Base-by-base conservation (phyloP, 345 rosid species). In the Excoecaria cochinchinensis region DNA sequence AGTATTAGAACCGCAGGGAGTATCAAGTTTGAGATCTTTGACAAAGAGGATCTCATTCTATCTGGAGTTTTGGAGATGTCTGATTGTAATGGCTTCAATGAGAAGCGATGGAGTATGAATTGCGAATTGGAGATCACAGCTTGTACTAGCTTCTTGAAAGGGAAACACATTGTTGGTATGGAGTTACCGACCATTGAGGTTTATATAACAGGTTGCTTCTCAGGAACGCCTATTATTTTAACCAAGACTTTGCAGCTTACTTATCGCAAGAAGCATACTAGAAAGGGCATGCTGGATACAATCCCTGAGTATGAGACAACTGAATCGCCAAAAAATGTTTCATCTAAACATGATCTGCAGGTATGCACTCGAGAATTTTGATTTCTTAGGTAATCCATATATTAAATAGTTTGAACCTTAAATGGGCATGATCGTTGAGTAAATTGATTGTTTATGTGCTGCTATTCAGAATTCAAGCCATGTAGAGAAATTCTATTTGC, bases 41-140 rank as follows among this genome's bases (percentile, higher is more conserved):
- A 90, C 62, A 86, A 79, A 71, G 89, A 93, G 17, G 86, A 86
- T 69, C 83, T 82, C 31, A 70, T 95, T 84, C 87, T 95, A 51
- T 91, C 92, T 16, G 98, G 99, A 63, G 84, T 86, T 48, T 63
- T 95, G 82, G 94, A 91, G 84, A 82, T 83, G 87, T 89, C 87
- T 42, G 78, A 75, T 66, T 68, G 77, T 40, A 89, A 86, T 77
- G 92, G 95, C 42, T 84, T 82, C 55, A 84, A 78, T 52, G 63
- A 53, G 52, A 89, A 89, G 78, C 62, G 76, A 21, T 95, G 99
- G 99, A 85, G 67, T 67, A 89, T 95, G 94, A 85, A 85, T 48
- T 93, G 98, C 82, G 92, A 91, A 76, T 83, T 93, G 4, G 84
- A 83, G 44, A 83, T 85, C 58, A 81, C 81, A 42, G 77, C 87